A percentile compares a stretch with the other conserved stretches of the same genome.
phyloP scores from a whole-genome alignment of 2,329 filamentous ascomycete species.

The Colletotrichum lentis region DNA sequence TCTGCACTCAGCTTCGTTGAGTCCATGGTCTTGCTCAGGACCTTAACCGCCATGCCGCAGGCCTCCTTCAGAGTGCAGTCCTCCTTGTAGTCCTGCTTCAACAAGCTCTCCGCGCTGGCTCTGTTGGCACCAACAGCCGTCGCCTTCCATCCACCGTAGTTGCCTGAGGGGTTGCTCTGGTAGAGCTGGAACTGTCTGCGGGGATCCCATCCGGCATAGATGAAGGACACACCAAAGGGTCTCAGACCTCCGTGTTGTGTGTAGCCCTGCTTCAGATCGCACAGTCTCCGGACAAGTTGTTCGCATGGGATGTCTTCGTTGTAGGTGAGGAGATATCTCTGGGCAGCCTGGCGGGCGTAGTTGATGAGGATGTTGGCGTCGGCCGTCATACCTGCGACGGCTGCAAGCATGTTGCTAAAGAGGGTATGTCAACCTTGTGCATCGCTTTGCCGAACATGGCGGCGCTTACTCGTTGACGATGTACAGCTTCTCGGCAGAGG shows the following conservation, averaged over 20 bases:
- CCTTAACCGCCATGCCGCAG: conserved; percentile 96
- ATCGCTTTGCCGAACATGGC: conserved; percentile 44
- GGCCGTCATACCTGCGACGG: conserved; percentile 98
- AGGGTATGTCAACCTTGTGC: neutral
- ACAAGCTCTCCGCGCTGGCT: conserved; percentile 91
- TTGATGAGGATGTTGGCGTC: conserved; percentile 99
- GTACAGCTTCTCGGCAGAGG: conserved; percentile 99
- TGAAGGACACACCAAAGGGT: conserved; percentile 98
- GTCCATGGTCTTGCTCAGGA: conserved; percentile 99
- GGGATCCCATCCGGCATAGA: conserved; percentile 97
- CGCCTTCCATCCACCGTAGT: conserved; percentile 99
- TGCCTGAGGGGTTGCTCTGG: conserved; percentile 97
- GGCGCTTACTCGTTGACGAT: conserved; percentile 87
- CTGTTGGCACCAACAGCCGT: conserved; percentile 98
- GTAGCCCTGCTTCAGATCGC: conserved; percentile 98
- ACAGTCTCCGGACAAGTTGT: conserved; percentile 94
- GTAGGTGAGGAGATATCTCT: conserved; percentile 97
- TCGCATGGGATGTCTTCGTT: conserved; percentile 99
- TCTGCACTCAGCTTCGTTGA: conserved; percentile 98
- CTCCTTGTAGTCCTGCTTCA: conserved; percentile 99
- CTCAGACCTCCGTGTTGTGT: conserved; percentile 98
- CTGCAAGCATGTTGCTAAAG: conserved; percentile 97
- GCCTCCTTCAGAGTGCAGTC: conserved; percentile 96
- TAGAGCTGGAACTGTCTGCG: conserved; percentile 98
- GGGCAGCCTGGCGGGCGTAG: conserved; percentile 95